Base-by-base conservation (phyloP, 306 rosid species). In the Dalbergia cochinchinensis region DNA sequence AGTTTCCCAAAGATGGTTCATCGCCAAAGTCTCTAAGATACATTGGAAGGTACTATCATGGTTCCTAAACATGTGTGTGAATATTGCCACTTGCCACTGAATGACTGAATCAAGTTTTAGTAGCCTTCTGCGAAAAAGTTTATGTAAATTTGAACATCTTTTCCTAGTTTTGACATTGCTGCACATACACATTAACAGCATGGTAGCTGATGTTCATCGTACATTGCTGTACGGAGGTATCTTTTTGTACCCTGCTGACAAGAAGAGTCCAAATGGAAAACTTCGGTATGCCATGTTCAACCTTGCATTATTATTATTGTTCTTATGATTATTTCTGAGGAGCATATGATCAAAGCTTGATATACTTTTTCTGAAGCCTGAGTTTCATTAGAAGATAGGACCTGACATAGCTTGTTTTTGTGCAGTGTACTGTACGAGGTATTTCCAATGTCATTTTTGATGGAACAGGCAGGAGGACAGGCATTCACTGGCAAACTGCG, bases 181-280 rank as follows among this genome's bases (percentile, higher is more conserved):
- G 37, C 12, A 55, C 6, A 50, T 48, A 48, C 58, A 78, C 53
- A 78, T 80, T 66, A 70, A 86, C 93, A 95, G 99, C 73, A 95
- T 95, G 99, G 99, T 95, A 62, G 99, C 99, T 81, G 99, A 95
- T 84, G 96, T 95, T 76, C 99, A 95, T 84, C 99, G 99, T 31
- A 95, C 99, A 64, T 77, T 95, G 91, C 99, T 95, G 8, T 95
- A 95, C 76, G 99, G 99, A 62, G 99, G 99, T 51, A 82, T 89
- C 82, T 95, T 95, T 85, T 89, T 95, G 88, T 95, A 95, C 91
- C 99, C 99, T 26, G 97, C 88, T 80, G 99, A 95, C 78, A 91
- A 88, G 87, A 95, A 95, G 90, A 95, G 92, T 80, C 99, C 99
- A n/a, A 90, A 77, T 34, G 99, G 99, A 71, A 95, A 95, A 86